Evolutionary conservation across 352 stramenopile genomes (phyloP), one percentile per base, ranked within the genome.

Genomic region (Pythium aquatile): DNA sequence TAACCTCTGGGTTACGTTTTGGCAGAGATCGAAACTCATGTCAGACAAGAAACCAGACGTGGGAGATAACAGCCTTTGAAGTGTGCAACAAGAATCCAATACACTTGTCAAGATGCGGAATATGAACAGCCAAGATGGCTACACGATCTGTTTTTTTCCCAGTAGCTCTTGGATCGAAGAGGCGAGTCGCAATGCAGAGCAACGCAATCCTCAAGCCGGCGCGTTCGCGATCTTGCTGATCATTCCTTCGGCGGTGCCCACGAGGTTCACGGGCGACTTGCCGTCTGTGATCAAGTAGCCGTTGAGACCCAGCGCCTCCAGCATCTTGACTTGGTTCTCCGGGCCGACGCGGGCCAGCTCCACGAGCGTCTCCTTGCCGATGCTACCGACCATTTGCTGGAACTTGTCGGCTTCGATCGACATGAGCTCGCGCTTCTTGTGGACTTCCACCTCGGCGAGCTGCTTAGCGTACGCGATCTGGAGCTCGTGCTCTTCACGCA

Each of bases 261-360:
- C 60, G 54, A 91, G 68, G 62, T 93, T 91, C 55, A 93, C 79
- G 24, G 84, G 84, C 20, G 77, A 90, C 73, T 91, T 93, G 62
- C 84, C 84, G 64, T 93, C 84, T 32, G 84, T 93, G 69, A 93
- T 90, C 55, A 93, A 73, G 67, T 91, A 91, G 42, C 84, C 83
- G n/a, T 84, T 81, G n/a, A 93, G 76, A 1, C 84, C 84, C 17
- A 93, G 69, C 32, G 82, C 79, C 48, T 86, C 74, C 39, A 93
- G 73, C 79, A 93, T 84, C 70, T 89, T 87, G 17, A 88, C 84
- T 59, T 93, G 84, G n/a, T 72, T 79, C 51, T 93, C 84, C 0
- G 84, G 84, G 0, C 84, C 84, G 0, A 82, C 84, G 28, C 82
- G 80, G 35, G 84, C 84, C 29, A 93, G 72, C 56, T 86, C 81